These are phyloP conservation scores for Dovyalis caffra DNA, from an alignment of 345 rosid species.

Conservation along the genomic window DNA sequence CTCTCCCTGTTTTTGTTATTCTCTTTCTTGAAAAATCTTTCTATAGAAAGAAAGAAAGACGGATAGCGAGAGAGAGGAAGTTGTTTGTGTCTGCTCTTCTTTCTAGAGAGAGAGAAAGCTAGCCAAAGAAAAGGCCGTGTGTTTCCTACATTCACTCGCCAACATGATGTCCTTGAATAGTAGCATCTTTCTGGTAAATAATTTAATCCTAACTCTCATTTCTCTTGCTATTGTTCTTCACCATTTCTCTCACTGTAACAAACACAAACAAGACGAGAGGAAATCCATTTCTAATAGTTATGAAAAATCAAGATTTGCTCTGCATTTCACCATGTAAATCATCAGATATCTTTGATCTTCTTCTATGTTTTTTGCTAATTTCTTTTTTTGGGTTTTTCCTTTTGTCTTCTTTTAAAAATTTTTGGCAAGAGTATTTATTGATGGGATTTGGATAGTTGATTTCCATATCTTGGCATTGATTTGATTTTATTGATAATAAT, in stretches of 20 bases:
- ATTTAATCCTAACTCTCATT: neutral
- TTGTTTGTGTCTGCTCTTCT: neutral
- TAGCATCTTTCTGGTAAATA: conserved; percentile 22
- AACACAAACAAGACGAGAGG: neutral
- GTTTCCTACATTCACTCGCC: conserved; percentile 17
- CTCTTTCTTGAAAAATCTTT: neutral
- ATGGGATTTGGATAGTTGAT: neutral
- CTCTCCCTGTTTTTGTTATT: neutral
- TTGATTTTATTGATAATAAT: neutral
- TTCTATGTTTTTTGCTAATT: neutral
- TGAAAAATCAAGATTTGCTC: neutral
- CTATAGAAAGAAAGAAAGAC: neutral
- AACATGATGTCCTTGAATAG: conserved; percentile 26
- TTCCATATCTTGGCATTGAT: conserved; percentile 1
- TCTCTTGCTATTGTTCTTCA: neutral
- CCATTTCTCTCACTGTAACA: no score
- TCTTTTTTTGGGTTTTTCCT: neutral
- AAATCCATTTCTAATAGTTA: neutral
- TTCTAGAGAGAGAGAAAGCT: neutral
- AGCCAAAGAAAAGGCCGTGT: neutral
- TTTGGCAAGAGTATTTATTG: neutral
- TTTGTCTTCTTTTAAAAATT: neutral
- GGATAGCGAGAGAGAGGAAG: neutral
- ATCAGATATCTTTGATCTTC: neutral
- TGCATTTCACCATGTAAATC: neutral